Conservation (phyloP, 1,284 basidiomycete species). For the Ceratobasidium sp. region DNA sequence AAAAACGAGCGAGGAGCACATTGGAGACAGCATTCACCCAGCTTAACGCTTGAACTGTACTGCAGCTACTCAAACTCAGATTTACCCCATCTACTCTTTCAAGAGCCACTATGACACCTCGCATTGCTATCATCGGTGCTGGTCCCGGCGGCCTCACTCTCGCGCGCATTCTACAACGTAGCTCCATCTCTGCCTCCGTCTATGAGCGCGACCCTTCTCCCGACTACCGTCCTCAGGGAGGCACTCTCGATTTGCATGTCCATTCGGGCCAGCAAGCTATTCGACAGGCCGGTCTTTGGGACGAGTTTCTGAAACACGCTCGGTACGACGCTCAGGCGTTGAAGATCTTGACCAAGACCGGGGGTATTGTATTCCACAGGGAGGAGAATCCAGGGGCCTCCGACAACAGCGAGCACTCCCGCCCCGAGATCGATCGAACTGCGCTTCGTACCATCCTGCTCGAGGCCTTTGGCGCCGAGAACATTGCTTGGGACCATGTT, state of each 20-base stretch:
- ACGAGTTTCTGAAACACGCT: conserved; percentile 54
- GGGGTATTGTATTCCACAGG: conserved; percentile 45
- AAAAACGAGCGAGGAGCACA: too few species aligned
- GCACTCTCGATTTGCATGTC: conserved; percentile 60
- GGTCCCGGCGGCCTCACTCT: conserved; percentile 61
- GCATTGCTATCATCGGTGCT: conserved; percentile 57
- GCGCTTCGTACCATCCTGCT: conserved; percentile 55
- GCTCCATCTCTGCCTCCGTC: conserved; percentile 55
- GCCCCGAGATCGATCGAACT: conserved; percentile 56
- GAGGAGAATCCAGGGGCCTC: conserved; percentile 31
- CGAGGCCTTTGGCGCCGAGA: conserved; percentile 51
- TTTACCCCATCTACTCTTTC: not conserved
- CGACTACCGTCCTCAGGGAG: conserved; percentile 58
- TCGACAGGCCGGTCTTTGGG: conserved; percentile 54
- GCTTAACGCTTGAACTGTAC: too few species aligned
- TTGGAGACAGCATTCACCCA: too few species aligned
- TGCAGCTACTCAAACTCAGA: too few species aligned
- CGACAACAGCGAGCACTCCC: conserved; percentile 45
- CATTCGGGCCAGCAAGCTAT: conserved; percentile 58
- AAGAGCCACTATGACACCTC: conserved; percentile 29
- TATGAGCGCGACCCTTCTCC: conserved; percentile 58
- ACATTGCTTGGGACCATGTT: conserved; percentile 54
- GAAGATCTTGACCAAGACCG: conserved; percentile 54
- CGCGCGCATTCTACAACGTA: conserved; percentile 57
- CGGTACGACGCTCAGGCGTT: conserved; percentile 53